Evolutionary conservation across 2,329 filamentous ascomycete genomes (phyloP), one percentile per base, ranked within the genome.

Genomic region (Penicillium frequentans): DNA sequence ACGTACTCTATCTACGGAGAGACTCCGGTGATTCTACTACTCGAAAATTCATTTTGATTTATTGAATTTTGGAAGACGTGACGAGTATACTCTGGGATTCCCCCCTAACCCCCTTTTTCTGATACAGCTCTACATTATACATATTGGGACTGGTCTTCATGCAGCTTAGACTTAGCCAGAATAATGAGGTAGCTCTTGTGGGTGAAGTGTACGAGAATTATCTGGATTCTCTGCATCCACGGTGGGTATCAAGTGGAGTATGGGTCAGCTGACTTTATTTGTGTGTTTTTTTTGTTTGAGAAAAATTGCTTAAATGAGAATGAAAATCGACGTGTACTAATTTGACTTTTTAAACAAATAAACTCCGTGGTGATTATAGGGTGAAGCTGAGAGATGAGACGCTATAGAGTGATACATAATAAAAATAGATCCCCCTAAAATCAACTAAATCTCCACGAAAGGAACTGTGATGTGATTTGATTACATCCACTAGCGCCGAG

Each of bases 401-500:
- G 5, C 5, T 14, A 33, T 39, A 10, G 35, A 19, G n/a, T 37
- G 9, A 19, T 39, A 39, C 31, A 39, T 19, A 19, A 39, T 42
- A 42, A 23, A 21, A 42, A 42, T 42, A 42, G 24, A 19, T 19
- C 26, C 26, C 45, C 45, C 23, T 46, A 16, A 19, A 11, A 29
- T 16, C 5, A 31, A 29, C n/a, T 10, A 19, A 27, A 33, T 16
- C 16, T 24, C 16, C 31, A 11, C 27, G 23, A 47, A 57, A 58
- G 49, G 57, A 57, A 55, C 53, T 56, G 61, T 65, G 35, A 39
- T 65, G 57, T 65, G 63, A 65, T 66, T 66, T 64, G 56, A 59
- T 62, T 64, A 60, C 57, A 62, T 59, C 31, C 53, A 62, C 60
- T 66, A 66, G 64, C 55, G 64, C 53, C 52, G 51, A 54, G 52